These are phyloP conservation scores for Teunomyces stri DNA, from an alignment of 805 yeast genomes.

Conservation along the genomic window DNA sequence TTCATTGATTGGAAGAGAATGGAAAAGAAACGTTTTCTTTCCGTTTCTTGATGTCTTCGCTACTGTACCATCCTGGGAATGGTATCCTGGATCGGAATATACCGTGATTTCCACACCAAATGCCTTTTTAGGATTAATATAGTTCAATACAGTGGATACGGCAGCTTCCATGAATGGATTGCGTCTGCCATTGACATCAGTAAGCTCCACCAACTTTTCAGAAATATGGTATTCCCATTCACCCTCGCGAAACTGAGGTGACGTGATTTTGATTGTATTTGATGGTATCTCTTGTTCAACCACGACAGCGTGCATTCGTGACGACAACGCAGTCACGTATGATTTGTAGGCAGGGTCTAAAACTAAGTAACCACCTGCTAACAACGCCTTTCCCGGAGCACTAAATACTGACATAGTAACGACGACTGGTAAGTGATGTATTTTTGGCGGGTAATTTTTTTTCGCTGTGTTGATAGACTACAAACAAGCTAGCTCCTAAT, in stretches of 20 bases:
- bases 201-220: slow-evolving; percentile 6
- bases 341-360: slow-evolving; percentile 73
- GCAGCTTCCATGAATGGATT: slow-evolving; percentile 80
- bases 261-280: slow-evolving; percentile 44
- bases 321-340: slow-evolving; percentile 81
- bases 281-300: slow-evolving; percentile 7
- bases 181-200: slow-evolving; percentile 29
- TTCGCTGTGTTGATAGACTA: too few species aligned
- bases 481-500: too few species aligned
- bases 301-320: slow-evolving; percentile 82
- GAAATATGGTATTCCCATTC: slow-evolving; percentile 58
- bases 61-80: slow-evolving; percentile 60
- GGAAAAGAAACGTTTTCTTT: slow-evolving; percentile 53
- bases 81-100: slow-evolving; percentile 86
- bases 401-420: slow-evolving; percentile 54
- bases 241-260: slow-evolving; percentile 76
- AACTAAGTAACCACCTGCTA: slow-evolving; percentile 95
- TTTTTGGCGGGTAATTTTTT: too few species aligned
- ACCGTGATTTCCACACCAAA: slow-evolving; percentile 52
- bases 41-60: slow-evolving; percentile 34
- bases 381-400: slow-evolving; percentile 92
- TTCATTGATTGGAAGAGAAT: slow-evolving; percentile 54
- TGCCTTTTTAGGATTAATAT: slow-evolving; percentile 36
- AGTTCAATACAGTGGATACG: slow-evolving; percentile 53
- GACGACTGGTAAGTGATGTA: too few species aligned